Conservation (phyloP, 495 filamentous ascomycete genomes). For the Wilcoxina mikolae region DNA sequence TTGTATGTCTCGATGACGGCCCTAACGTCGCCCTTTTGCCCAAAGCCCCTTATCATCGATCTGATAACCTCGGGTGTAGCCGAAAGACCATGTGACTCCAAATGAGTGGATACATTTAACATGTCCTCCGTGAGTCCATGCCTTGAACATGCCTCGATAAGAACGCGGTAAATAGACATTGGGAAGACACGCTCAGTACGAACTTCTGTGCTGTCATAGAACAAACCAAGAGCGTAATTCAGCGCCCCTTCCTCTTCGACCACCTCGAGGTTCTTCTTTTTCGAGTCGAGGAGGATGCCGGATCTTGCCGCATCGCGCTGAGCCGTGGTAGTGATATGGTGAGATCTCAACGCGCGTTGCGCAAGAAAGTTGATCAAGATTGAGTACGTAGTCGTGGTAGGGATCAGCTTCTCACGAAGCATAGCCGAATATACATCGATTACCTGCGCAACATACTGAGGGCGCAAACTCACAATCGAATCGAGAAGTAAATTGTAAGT, state of each 20-base stretch:
- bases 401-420: slow-evolving; percentile 68
- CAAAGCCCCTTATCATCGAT: slow-evolving; percentile 85
- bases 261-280: slow-evolving; percentile 70
- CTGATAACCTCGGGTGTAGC: slow-evolving; percentile 71
- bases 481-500: slow-evolving; percentile 82
- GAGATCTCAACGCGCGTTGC: slow-evolving; percentile 57
- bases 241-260: slow-evolving; percentile 53
- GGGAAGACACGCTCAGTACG: slow-evolving; percentile 42
- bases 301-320: slow-evolving; percentile 80
- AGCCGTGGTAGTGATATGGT: slow-evolving; percentile 50
- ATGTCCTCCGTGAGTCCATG: slow-evolving; percentile 67
- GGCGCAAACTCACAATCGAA: slow-evolving; percentile 44
- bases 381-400: slow-evolving; percentile 72
- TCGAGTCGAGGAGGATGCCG: slow-evolving; percentile 60
- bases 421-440: slow-evolving; percentile 93
- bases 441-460: slow-evolving; percentile 47
- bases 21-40: slow-evolving; percentile 57
- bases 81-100: slow-evolving; percentile 59
- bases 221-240: slow-evolving; percentile 66
- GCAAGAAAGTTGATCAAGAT: slow-evolving; percentile 71
- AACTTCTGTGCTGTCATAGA: slow-evolving; percentile 51
- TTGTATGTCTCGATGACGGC: slow-evolving; percentile 86
- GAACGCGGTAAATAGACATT: slow-evolving; percentile 59
- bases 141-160: slow-evolving; percentile 75
- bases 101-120: slow-evolving; percentile 74